Evolutionary conservation across 768 basidiomycete species (phyloP), one percentile per base, ranked within the genome.

Genomic region (Calocybe indica): DNA sequence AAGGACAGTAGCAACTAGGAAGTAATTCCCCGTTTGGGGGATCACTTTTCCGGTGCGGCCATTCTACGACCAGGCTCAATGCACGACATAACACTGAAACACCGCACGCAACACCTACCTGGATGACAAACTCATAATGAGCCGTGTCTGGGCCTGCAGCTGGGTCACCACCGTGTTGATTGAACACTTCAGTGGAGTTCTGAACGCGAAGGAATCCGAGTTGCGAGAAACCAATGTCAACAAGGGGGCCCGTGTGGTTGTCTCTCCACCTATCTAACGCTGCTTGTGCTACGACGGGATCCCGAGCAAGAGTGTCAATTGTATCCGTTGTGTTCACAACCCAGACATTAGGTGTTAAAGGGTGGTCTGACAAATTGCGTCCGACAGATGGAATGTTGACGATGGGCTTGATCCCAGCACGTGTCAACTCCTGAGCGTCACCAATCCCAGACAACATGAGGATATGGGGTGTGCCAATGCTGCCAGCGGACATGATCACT

Each of bases 311-410:
- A 35, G 40, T 37, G 32, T 49, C 43, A 15, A 38, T 45, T 11
- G 53, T 49, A 10, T 51, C 47, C 12, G 52, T 54, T 5, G 51
- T 35, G 33, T 51, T 57, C 15, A 56, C 54, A 10, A 22, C 40
- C 48, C 51, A 59, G 2, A 45, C 28, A 11, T 49, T 33, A 6
- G 36, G 10, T n/a, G 55, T 46, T 10, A 52, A 38, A 1, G 57
- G 46, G 31, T 65, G 65, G 49, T 65, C 65, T 13, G 54, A 50
- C 40, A 68, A 40, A 41, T 64, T 58, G 43, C 57, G 52, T 5
- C 67, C 65, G 13, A 68, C 61, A 37, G 55, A 52, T 10, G 67
- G 59, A 12, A 59, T 43, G 37, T 65, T 44, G 29, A 64, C 53
- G 22, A 64, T 32, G 5, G 61, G 37, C n/a, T 53, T 35, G 44